Base-by-base conservation (phyloP, 352 stramenopile genomes). In the Pythium guiyangense region DNA sequence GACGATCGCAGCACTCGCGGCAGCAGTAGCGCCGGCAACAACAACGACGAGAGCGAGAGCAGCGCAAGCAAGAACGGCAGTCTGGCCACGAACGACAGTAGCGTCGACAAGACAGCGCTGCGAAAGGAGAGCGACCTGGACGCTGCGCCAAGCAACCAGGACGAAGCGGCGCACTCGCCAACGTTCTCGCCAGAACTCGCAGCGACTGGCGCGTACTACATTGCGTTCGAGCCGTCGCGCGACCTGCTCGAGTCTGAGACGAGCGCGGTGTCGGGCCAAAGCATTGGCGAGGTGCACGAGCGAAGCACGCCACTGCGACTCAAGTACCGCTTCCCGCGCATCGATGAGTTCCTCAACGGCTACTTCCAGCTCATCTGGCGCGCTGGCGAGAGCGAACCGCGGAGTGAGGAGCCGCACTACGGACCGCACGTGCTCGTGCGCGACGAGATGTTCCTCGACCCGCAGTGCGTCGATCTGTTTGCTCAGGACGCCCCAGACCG, bases 311-410 rank as follows among this genome's bases (percentile, higher is more conserved):
- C 70, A 0, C 42, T 88, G 26, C 71, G 71, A 6, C 59, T 88
- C 10, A 73, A 65, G 8, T 88, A 85, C 60, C 60, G 67, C 35
- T 42, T 88, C 4, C 77, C 77, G 4, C 60, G 66, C 15, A 29
- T 58, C 3, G 74, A 84, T 5, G 51, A 59, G 6, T 74, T 86
- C 43, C 17, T 84, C 11, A 60, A 79, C 48, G 77, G 77, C 18
- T 88, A 88, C 66, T 84, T 88, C 49, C 77, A 88, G 62, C 52
- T 88, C 10, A 75, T 88, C n/a, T 88, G 77, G 77, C 66, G 77
- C 18, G 53, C 50, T 9, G 61, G 63, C 14, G 51, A 64, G 39
- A 63, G 69, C 25, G 68, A 88, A 22, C 63, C 77, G 43, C 64
- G 74, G 18, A 84, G 72, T 27, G 72, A 85, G 29, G 66, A 85